A percentile compares a stretch with the other conserved stretches of the same genome.
phyloP scores from a whole-genome alignment of 2,329 filamentous ascomycete genomes.

The Fusarium nurragi region DNA sequence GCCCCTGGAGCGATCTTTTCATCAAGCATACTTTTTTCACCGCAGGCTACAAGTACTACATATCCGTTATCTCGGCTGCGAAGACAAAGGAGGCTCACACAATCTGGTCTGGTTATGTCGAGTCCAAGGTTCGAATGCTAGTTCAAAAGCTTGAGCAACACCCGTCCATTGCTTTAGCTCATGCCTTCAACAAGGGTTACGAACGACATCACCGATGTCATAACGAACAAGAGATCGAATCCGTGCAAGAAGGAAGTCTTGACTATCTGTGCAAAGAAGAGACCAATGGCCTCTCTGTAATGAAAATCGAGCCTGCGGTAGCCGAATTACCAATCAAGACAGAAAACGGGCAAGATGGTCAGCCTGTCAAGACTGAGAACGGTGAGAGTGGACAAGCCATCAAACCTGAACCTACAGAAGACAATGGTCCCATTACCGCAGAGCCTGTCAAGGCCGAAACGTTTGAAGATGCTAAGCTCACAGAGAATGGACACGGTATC shows the following conservation, averaged over 20 bases:
- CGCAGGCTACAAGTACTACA: constrained; percentile 91
- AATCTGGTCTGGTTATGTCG: constrained; percentile 89
- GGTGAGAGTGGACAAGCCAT: constrained; percentile 42
- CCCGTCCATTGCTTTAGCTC: constrained; percentile 80
- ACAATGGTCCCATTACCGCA: background rate
- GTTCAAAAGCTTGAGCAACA: constrained; percentile 86
- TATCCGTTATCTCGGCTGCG: constrained; percentile 85
- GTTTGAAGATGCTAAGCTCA: background rate
- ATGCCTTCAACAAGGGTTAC: constrained; percentile 93
- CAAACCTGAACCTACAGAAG: constrained; percentile 20
- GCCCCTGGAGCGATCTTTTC: constrained; percentile 88
- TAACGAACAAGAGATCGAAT: constrained; percentile 59
- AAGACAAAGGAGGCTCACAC: constrained; percentile 85
- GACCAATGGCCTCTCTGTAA: constrained; percentile 50
- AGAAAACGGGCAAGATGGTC: constrained; percentile 55
- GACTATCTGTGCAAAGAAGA: constrained; percentile 54
- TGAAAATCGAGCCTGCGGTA: constrained; percentile 28
- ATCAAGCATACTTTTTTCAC: constrained; percentile 94
- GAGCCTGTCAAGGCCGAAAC: constrained; percentile 46
- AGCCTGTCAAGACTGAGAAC: constrained; percentile 49
- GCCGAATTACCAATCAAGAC: constrained; percentile 53
- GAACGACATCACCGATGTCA: constrained; percentile 80
- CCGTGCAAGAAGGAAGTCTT: constrained; percentile 64
- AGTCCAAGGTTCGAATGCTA: constrained; percentile 90
- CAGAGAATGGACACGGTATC: constrained; percentile 37